Evolutionary conservation across 176 grass and related monocot species (phyloP), one percentile per base, ranked within the genome.

Genomic region (Rhynchospora tenuis): DNA sequence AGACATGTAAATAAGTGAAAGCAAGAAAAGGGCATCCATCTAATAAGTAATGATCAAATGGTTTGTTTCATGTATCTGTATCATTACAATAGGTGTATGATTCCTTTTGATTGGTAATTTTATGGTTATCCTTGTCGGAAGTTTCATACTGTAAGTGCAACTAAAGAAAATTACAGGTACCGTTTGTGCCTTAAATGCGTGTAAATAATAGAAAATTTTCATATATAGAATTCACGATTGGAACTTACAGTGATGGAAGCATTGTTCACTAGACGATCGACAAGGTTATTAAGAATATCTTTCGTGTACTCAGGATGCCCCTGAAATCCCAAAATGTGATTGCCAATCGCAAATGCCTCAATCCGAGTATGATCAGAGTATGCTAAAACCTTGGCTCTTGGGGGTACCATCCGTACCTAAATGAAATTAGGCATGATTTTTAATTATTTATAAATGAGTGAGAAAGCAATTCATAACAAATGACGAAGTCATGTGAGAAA

Each of bases 341-440:
- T 83, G 13, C 91, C 89, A 3, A 84, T 83, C 4, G 71, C 68
- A 86, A 93, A 93, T 91, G 71, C 84, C 89, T 97, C 91, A 13
- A 97, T 79, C 5, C 81, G 45, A 56, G 91, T 97, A 65, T 88
- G 90, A 50, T 89, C 83, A 17, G 91, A 93, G 56, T 80, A 90
- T 38, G 87, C 94, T n/a, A 97, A 61, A 85, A 93, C 89, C 78
- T 75, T 89, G 10, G 87, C 94, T 4, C 57, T 14, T 0, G 83
- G 66, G 1, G 94, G 94, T 22, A 93, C 2, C 86, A 91, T 88
- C 89, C 59, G 89, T 42, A 93, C 88, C 91, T 93, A 66, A 14
- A 70, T 58, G 15, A 3, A n/a, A 51, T 57, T 45, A 75, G 9
- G 17, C 7, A 75, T 48, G 7, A 75, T 75, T 8, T 43, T 38